phyloP scores from a whole-genome alignment of 768 basidiomycete species.

The Tylopilus sp. region DNA sequence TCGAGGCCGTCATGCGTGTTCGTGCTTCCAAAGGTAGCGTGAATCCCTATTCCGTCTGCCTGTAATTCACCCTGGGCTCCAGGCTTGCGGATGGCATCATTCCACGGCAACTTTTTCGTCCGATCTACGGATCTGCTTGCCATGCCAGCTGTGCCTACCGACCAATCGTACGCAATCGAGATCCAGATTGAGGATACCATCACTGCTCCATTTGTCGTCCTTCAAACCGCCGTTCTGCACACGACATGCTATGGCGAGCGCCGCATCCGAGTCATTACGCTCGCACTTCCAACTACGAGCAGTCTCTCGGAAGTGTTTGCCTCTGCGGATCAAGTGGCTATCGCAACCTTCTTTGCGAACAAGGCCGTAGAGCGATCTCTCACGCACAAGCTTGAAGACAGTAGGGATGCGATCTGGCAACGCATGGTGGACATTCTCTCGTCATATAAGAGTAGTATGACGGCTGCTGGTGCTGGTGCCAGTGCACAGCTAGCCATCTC shows the following conservation, averaged over 20 bases:
- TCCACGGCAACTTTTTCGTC: conserved; percentile 99
- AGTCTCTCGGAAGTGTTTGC: conserved; percentile 88
- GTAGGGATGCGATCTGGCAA: conserved; percentile 79
- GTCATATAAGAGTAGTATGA: conserved; percentile 96
- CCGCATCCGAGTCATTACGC: conserved; percentile 86
- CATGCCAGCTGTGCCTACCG: conserved; percentile 94
- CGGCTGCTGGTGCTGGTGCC: conserved; percentile 87
- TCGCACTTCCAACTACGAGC: conserved; percentile 82
- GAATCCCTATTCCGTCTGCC: not conserved
- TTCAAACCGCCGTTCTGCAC: conserved; percentile 93
- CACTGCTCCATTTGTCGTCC: conserved; percentile 84
- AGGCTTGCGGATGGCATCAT: conserved; percentile 93
- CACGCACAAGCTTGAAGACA: conserved; percentile 85
- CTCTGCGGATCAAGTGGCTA: conserved; percentile 85
- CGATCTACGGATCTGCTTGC: conserved; percentile 95
- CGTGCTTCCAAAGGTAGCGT: conserved; percentile 86
- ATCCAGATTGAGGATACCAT: conserved; percentile 94
- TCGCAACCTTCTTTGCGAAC: conserved; percentile 81
- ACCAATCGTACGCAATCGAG: conserved; percentile 95
- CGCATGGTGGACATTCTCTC: conserved; percentile 80
- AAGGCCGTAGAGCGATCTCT: conserved; percentile 90
- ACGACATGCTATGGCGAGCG: conserved; percentile 93
- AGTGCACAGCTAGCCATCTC: conserved; percentile 90
- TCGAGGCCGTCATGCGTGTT: conserved; percentile 97
- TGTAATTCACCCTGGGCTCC: not conserved